Evolutionary conservation across 352 stramenopile genomes (phyloP), one percentile per base, ranked within the genome.

Genomic region (Saprolegnia parasitica): DNA sequence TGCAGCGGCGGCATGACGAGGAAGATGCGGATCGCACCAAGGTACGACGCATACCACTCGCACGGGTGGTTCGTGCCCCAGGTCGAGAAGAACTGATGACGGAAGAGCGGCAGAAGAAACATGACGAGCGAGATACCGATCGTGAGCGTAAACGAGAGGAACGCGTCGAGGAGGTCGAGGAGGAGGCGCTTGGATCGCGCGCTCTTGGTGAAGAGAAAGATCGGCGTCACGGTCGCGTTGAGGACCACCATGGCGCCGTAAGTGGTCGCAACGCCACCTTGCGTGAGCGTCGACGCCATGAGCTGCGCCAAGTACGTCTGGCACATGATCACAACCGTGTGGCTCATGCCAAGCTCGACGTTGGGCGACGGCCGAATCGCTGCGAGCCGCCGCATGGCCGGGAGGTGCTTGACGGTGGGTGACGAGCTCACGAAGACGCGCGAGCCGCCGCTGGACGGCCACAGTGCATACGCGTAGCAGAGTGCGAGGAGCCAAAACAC

Each of bases 241-340:
- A 58, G 32, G 8, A 58, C 52, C 23, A 58, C 52, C 32, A 58
- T 39, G 52, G 32, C 23, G 23, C 23, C 52, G 32, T 58, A 58
- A 8, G 16, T 15, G 23, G 52, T 58, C 8, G 52, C 52, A 8
- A 58, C 23, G 8, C 8, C 23, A 8, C 8, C 23, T 16, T 58
- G 52, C 32, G 52, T 58, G 23, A 58, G 32, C 32, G 32, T 58
- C 32, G 23, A 29, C 8, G 52, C 52, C 52, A 58, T 58, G 23
- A 58, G 52, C 23, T 8, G 16, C 32, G 52, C 52, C 52, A 58
- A 16, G 32, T 58, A 58, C 32, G 52, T 58, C 16, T 58, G 52
- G 52, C 52, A 58, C 23, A 58, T 16, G 32, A 58, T 58, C 23
- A 58, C 52, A 8, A 39, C 52, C 23, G 52, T 58, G 52, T 58